A percentile compares a stretch with the other conserved stretches of the same genome.
These are phyloP conservation scores for Dictyostelium brefeldianum DNA, from an alignment of 78 protist genomes.

Conservation along the genomic window DNA sequence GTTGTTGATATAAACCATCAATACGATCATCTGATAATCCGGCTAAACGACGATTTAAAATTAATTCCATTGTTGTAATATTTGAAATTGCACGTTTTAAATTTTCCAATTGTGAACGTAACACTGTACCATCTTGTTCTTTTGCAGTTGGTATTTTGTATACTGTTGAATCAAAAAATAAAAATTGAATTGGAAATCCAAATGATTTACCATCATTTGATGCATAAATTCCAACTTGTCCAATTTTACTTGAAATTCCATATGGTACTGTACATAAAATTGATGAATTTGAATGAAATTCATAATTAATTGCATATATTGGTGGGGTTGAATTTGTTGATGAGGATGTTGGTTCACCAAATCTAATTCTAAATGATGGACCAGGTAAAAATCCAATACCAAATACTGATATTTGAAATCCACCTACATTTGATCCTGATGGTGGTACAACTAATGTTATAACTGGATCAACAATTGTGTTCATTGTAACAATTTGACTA, in stretches of 20 bases:
- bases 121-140: slow-evolving; percentile 45
- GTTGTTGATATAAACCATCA: background rate
- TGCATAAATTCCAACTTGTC: slow-evolving; percentile 47
- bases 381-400: slow-evolving; percentile 74
- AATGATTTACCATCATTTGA: slow-evolving; percentile 57
- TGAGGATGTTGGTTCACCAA: slow-evolving; percentile 41
- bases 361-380: slow-evolving; percentile 21
- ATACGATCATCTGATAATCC: background rate
- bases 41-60: slow-evolving; percentile 6
- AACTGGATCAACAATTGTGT: slow-evolving; percentile 23
- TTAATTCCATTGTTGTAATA: slow-evolving; percentile 34
- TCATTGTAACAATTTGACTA: background rate
- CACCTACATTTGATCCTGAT: slow-evolving; percentile 52
- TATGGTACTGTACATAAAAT: slow-evolving; percentile 46
- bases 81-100: slow-evolving; percentile 71
- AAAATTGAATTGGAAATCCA: slow-evolving; percentile 66
- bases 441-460: slow-evolving; percentile 57
- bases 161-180: slow-evolving; percentile 23
- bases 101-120: slow-evolving; percentile 49
- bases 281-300: slow-evolving; percentile 57
- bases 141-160: slow-evolving; percentile 23
- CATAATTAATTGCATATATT: slow-evolving; percentile 36
- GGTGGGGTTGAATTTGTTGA: no score
- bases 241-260: background rate
- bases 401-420: slow-evolving; percentile 55